Base-by-base conservation (phyloP, 1,284 basidiomycete species). In the Fistulinella cinereoalba region DNA sequence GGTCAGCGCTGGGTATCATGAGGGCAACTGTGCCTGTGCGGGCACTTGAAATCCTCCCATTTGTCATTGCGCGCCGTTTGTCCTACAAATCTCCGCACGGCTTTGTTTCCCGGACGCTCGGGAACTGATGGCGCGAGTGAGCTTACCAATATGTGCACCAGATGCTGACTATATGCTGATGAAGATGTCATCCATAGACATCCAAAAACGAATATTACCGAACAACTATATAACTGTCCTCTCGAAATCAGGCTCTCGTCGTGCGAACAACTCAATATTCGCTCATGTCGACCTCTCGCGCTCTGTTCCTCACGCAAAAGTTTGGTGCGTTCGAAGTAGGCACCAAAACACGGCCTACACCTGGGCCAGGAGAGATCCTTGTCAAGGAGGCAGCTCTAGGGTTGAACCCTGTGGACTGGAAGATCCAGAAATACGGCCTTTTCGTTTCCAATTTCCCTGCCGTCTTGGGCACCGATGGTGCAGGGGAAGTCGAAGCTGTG, bases 391-490 rank as follows among this genome's bases (percentile, higher is more conserved):
- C 42, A 22, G 38, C 61, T 7, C 45, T 52, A 18, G 61, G 27
- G 19, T 37, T 63, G 18, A 63, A 63, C 34, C 62, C 60, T 12
- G 0, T 50, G 22, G 73, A 75, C 37, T 70, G 69, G 66, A 71
- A 67, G 50, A 65, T 71, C 11, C 69, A 67, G 36, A 32, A 50
- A 6, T 51, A 53, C 9, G 69, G 61, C 9, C 0, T 57, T 23
- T 43, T 58, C 29, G 44, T 64, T 0, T 37, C 56, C 0, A 41
- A 57, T 0, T 74, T 51, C 47, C 73, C 74, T 3, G 57, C 66
- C 2, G 58, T 73, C 16, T 50, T 75, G 15, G 80, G 80, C 13
- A 66, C 61, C 4, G 80, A 82, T 51, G 70, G 66, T 34, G 67
- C 71, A 4, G 80, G 80, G 3, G 58, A 67, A 9, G 70, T 81